phyloP scores from a whole-genome alignment of 345 rosid species.

The Viola odorata region DNA sequence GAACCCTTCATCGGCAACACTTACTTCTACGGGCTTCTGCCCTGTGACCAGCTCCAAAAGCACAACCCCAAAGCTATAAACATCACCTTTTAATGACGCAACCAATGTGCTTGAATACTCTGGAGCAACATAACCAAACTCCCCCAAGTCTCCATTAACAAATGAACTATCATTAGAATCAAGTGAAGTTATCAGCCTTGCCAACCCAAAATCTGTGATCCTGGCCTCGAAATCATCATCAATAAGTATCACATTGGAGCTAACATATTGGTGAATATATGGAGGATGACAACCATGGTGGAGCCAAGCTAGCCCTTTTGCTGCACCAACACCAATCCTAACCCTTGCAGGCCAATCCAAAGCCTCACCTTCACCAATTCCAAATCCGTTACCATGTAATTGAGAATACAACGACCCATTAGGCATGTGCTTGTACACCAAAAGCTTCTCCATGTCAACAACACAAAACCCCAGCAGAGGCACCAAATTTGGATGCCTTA shows the following conservation, averaged over 20 bases:
- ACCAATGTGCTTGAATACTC: conserved; percentile 65
- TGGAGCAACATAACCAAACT: conserved; percentile 78
- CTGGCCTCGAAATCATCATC: conserved; percentile 87
- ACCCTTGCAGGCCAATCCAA: conserved; percentile 77
- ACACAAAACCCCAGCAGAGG: conserved; percentile 83
- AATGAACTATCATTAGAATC: conserved; percentile 47
- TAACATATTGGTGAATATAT: conserved; percentile 58
- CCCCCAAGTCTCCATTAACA: conserved; percentile 58
- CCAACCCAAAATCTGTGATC: conserved; percentile 71
- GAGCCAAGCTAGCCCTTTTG: conserved; percentile 86
- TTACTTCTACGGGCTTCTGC: conserved; percentile 45
- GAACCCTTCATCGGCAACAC: conserved; percentile 39
- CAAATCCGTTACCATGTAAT: conserved; percentile 34
- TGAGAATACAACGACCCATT: conserved; percentile 62
- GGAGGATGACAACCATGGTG: conserved; percentile 83
- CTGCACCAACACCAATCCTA: conserved; percentile 69
- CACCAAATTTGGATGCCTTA: conserved; percentile 78
- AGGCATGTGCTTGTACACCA: conserved; percentile 80
- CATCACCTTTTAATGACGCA: conserved; percentile 75
- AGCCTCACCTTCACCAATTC: not conserved
- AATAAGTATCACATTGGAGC: conserved; percentile 65
- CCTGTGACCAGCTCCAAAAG: conserved; percentile 76
- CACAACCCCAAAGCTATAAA: conserved; percentile 74
- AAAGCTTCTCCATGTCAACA: conserved; percentile 72
- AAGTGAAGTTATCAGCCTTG: conserved; percentile 43